Conservation (phyloP, 176 grass and related monocot species). For the Oryza meridionalis region DNA sequence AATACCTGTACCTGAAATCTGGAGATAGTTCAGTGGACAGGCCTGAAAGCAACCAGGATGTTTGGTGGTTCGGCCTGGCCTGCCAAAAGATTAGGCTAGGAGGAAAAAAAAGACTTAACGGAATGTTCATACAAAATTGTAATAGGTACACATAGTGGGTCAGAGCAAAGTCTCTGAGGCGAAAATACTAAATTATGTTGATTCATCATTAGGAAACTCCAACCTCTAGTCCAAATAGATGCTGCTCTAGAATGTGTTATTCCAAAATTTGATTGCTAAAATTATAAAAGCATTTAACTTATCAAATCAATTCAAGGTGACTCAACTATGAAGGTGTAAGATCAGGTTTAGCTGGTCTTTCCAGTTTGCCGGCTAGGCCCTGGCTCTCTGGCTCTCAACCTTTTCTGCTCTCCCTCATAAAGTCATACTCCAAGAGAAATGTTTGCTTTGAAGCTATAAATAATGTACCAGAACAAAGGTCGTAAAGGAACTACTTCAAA, state of each 20-base stretch:
- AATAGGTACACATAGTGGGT: neutral
- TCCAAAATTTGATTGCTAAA: neutral
- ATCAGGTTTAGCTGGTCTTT: neutral
- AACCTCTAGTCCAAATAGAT: neutral
- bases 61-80: neutral
- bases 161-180: neutral
- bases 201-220: neutral
- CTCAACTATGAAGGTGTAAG: neutral
- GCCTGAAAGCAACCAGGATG: neutral
- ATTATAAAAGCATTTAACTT: neutral
- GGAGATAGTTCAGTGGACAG: neutral
- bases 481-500: neutral
- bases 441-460: neutral
- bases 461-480: neutral
- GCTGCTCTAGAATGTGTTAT: neutral
- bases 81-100: conserved; percentile 2
- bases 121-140: neutral
- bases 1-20: neutral
- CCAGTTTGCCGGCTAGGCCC: neutral
- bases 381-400: neutral
- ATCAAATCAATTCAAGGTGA: neutral
- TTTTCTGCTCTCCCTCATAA: neutral
- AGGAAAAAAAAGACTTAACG: neutral
- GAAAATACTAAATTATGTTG: neutral
- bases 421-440: neutral